Evolutionary conservation across 768 basidiomycete species (phyloP), one percentile per base, ranked within the genome.

Genomic region (Pholiota molesta): DNA sequence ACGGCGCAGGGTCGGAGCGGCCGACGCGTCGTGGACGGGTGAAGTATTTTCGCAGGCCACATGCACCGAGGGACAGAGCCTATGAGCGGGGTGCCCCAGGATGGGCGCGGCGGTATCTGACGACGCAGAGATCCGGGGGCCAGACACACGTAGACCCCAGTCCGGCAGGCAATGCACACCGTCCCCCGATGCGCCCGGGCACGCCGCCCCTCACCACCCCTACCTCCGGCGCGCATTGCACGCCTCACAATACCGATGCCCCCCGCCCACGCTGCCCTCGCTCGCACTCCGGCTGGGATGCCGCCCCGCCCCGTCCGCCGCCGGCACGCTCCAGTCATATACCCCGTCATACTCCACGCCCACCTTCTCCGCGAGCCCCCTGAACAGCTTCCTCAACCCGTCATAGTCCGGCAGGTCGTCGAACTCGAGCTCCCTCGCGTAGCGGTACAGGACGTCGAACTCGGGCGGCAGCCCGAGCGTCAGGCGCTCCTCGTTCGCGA

Each of bases 381-480:
- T 81, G 73, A 95, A 92, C 49, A 94, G 82, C 49, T 83, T 84
- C 45, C 93, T 82, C 23, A 95, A 78, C 28, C 93, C 93, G 47
- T 87, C 89, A 68, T 95, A 96, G 74, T 96, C 94, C 10, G 94
- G 94, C 42, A 92, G 80, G 77, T 95, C 94, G 69, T 92, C 92
- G 67, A 95, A 95, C 65, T 89, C 89, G 37, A 96, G 85, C 1
- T 86, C 87, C 49, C 94, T 85, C 21, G 90, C 87, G 75, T 95
- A 95, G 49, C 84, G 82, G 74, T 89, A 90, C 66, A 94, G 82
- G 57, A 92, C 84, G 64, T 89, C 90, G 62, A 94, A 92, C 74
- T 95, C 92, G 52, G 86, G 81, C 14, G 91, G 92, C 59, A 94
- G 85, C 5, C 89, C 87, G 57, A 87, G 83, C 9, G 91, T 92